Evolutionary conservation across 192 early-diverging fungal genomes (phyloP).

Genomic region (Nowakowskiella sp.): DNA sequence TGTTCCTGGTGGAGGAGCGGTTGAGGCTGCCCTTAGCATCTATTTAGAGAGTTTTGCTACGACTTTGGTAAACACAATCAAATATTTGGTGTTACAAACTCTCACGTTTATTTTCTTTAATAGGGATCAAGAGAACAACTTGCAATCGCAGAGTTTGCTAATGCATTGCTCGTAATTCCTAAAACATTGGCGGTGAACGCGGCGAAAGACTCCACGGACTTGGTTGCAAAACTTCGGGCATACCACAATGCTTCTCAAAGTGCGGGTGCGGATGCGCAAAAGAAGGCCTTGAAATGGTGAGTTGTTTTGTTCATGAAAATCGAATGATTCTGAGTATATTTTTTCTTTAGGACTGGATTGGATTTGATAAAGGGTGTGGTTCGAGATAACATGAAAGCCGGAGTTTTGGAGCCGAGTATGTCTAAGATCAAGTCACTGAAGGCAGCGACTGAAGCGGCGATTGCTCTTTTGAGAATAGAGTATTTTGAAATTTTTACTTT

Average conservation of each 20-base stretch:
- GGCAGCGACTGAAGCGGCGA: constrained; percentile 96
- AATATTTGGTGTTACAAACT: constrained; percentile 1
- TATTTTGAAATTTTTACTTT: constrained; percentile 17
- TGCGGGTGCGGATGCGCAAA: constrained; percentile 57
- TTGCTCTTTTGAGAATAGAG: constrained; percentile 95
- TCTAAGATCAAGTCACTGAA: constrained; percentile 96
- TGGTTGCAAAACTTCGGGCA: constrained; percentile 92
- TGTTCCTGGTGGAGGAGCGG: constrained; percentile 95
- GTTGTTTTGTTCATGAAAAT: constrained; percentile 2
- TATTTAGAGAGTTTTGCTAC: constrained; percentile 99
- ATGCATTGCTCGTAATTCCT: constrained; percentile 88
- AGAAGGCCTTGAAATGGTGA: constrained; percentile 71
- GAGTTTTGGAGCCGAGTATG: constrained; percentile 95
- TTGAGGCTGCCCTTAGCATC: constrained; percentile 90
- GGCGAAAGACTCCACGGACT: constrained; percentile 95
- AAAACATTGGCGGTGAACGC: constrained; percentile 98
- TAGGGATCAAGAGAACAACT: constrained; percentile 96
- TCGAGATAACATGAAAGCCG: constrained; percentile 87
- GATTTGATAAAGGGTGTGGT: constrained; percentile 89
- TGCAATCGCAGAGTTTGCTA: constrained; percentile 96
- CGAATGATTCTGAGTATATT: not conserved
- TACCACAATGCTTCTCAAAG: constrained; percentile 91
- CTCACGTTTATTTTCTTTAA: not conserved
- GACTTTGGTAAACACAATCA: constrained; percentile 55
- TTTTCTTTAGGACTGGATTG: constrained; percentile 52